These are phyloP conservation scores for Jatropha podagrica DNA, from an alignment of 441 rosid species.

Conservation along the genomic window DNA sequence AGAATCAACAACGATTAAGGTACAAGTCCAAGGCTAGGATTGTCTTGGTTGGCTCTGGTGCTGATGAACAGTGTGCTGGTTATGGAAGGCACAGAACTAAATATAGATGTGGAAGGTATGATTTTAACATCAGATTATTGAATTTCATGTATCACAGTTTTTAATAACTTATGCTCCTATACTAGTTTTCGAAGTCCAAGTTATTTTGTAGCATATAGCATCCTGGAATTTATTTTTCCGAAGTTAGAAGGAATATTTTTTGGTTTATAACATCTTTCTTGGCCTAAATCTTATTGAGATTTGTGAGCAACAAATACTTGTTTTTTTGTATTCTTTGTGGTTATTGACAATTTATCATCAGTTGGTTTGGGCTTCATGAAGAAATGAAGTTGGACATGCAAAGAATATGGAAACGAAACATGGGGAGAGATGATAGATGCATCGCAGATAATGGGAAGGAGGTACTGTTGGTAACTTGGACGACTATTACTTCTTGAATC, in stretches of 20 bases:
- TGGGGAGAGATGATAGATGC: conserved; percentile 95
- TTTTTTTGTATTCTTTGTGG: not conserved
- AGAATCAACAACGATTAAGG: conserved; percentile 32
- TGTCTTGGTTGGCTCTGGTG: conserved; percentile 88
- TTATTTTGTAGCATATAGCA: not conserved
- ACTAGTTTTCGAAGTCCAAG: not conserved
- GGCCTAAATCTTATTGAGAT: not conserved
- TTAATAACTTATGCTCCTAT: not conserved
- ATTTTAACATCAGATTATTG: conserved; percentile 6
- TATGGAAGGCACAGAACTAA: conserved; percentile 92
- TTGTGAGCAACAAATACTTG: not conserved
- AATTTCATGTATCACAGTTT: not conserved
- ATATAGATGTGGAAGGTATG: conserved; percentile 72
- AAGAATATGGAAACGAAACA: conserved; percentile 93
- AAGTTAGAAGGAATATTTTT: not conserved
- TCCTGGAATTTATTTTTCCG: not conserved
- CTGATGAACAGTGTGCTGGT: conserved; percentile 99
- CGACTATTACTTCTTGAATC: not conserved
- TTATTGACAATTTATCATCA: conserved; percentile 24
- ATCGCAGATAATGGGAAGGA: conserved; percentile 88
- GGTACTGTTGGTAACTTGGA: conserved; percentile 37
- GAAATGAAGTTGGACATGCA: conserved; percentile 98
- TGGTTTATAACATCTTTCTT: not conserved
- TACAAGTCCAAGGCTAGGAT: conserved; percentile 70
- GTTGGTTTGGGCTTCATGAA: conserved; percentile 77